Base-by-base conservation (phyloP, 2,329 filamentous ascomycete species). In the Pyricularia sp. region DNA sequence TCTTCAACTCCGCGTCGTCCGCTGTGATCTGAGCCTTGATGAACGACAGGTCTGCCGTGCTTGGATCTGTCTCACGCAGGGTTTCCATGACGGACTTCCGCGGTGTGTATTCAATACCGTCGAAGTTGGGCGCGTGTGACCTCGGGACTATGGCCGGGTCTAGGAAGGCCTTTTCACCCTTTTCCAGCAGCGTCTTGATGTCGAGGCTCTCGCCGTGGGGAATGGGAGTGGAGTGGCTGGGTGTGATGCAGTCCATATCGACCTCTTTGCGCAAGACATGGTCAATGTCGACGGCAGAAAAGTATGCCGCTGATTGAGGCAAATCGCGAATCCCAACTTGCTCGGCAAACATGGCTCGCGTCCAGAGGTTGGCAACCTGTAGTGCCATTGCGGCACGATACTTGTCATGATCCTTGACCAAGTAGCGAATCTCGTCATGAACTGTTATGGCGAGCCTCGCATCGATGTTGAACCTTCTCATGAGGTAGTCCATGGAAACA, bases 191-290 rank as follows among this genome's bases (percentile, higher is more conserved):
- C n/a, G 89, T 79, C 2, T 79, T 76, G 68, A 99, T 97, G 76
- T 97, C 94, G 10, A 99, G 78, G 70, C 88, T 93, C 79, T 98
- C 94, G 50, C 96, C 95, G 1, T 89, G 90, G 0, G 92, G 85
- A 61, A 99, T 98, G 33, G 90, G 84, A 0, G 85, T 84, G 0
- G 86, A 85, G 78, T 99, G 92, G 63, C 91, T 95, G 0, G 95
- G 95, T 0, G 95, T 99, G 63, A 98, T 80, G 77, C 95, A 99
- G 75, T 97, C 92, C 92, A 99, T 97, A 77, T 99, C 91, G 4
- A 99, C 96, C 79, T 99, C 95, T 77, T 99, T 99, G 67, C 95
- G 88, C n/a, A 99, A 84, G 3, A 99, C 94, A 74, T 93, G 90
- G 76, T 99, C 95, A 72, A 99, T 92, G 76, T 99, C 95, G 6